Conservation (phyloP, 2,329 filamentous ascomycete genomes). For the Stemphylium lycopersici region DNA sequence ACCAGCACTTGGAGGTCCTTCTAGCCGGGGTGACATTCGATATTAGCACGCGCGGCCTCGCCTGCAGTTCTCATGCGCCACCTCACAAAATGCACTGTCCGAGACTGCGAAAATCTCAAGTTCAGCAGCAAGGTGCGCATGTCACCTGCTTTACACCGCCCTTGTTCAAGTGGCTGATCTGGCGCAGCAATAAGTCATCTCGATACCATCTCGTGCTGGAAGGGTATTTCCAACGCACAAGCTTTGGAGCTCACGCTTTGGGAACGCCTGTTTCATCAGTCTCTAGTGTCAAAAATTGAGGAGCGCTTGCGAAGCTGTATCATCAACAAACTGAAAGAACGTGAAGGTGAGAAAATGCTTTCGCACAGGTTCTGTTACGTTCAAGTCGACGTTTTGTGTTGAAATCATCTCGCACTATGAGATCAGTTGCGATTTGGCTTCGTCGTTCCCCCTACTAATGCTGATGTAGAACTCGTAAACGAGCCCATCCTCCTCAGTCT, state of each 20-base stretch:
- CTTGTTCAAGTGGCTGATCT: not conserved
- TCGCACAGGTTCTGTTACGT: not conserved
- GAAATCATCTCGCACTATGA: no score
- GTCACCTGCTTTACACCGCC: no score
- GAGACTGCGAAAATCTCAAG: conserved; percentile 28
- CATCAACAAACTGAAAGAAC: conserved; percentile 8
- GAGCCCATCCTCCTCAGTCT: conserved; percentile 18
- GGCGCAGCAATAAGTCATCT: conserved; percentile 32
- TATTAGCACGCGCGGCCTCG: conserved; percentile 25
- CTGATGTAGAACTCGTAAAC: conserved; percentile 9
- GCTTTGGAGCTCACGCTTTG: conserved; percentile 40
- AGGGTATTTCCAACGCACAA: conserved; percentile 34
- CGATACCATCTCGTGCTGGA: conserved; percentile 47
- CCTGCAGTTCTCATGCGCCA: conserved; percentile 10
- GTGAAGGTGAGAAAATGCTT: not conserved
- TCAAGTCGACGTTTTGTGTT: not conserved
- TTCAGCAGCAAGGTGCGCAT: conserved; percentile 14
- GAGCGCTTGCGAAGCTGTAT: conserved; percentile 21
- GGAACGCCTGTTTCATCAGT: conserved; percentile 35
- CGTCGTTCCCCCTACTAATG: not conserved
- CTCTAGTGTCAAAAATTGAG: conserved; percentile 27
- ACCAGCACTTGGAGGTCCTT: conserved; percentile 9
- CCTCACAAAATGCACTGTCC: conserved; percentile 30
- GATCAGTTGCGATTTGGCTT: not conserved
- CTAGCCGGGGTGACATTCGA: conserved; percentile 18